Conservation (phyloP, 2,329 filamentous ascomycete genomes). For the Zasmidium angulare region DNA sequence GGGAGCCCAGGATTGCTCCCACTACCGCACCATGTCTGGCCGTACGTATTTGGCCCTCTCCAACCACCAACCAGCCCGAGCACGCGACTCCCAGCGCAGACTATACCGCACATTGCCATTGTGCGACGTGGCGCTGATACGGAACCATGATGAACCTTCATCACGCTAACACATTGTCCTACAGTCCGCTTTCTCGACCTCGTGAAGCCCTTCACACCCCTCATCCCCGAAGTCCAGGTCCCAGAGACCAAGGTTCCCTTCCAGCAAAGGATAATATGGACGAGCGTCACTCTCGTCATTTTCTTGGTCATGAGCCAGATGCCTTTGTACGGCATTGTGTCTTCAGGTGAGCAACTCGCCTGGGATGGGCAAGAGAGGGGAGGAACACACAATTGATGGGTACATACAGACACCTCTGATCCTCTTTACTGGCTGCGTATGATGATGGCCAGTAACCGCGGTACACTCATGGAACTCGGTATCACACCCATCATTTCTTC, state of each 20-base stretch:
- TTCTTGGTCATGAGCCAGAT: conserved; percentile 99
- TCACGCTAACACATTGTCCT: conserved; percentile 18
- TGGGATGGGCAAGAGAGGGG: conserved; percentile 10
- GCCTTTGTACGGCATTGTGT: conserved; percentile 97
- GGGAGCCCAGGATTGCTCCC: conserved; percentile 4
- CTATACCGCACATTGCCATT: background rate
- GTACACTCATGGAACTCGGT: conserved; percentile 43
- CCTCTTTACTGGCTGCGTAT: conserved; percentile 99
- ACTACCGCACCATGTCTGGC: conserved; percentile 5
- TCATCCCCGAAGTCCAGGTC: conserved; percentile 98
- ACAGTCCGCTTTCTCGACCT: conserved; percentile 98
- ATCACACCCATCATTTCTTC: conserved; percentile 98
- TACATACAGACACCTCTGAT: conserved; percentile 72
- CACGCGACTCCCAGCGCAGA: background rate
- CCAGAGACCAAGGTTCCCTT: conserved; percentile 98
- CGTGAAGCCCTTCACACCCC: conserved; percentile 99
- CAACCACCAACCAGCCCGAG: background rate
- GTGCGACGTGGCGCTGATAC: background rate
- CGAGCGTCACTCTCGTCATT: conserved; percentile 76
- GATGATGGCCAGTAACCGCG: conserved; percentile 96
- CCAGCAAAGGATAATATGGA: conserved; percentile 72
- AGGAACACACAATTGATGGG: conserved; percentile 12
- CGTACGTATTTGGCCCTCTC: conserved; percentile 2
- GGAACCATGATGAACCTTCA: too few species aligned
- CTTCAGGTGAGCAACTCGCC: conserved; percentile 56